phyloP scores from a whole-genome alignment of 306 rosid genomes.

The Cucumis melo region DNA sequence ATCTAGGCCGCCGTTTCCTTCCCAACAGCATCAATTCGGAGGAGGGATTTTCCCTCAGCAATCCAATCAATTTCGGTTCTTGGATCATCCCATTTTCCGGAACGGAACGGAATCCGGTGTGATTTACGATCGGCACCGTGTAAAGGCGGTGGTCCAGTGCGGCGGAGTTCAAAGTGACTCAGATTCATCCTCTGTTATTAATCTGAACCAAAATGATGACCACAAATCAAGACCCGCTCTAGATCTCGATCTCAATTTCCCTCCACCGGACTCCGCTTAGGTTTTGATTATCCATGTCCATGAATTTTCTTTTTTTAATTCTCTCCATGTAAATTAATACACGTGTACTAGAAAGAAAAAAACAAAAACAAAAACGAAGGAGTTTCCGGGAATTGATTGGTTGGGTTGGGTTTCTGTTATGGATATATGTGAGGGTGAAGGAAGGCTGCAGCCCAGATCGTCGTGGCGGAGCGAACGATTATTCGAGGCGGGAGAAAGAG shows the following conservation, averaged over 20 bases:
- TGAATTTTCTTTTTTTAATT: not conserved
- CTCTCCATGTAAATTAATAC: not conserved
- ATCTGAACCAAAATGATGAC: constrained; percentile 26
- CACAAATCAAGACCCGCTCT: not conserved
- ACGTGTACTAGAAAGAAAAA: not conserved
- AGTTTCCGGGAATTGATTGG: too few relatives aligned
- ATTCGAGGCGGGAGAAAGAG: not conserved
- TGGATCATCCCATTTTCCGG: constrained; percentile 23
- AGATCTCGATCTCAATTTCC: constrained; percentile 43
- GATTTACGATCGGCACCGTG: constrained; percentile 8
- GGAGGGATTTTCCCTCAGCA: constrained; percentile 2
- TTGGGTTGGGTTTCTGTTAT: too few relatives aligned
- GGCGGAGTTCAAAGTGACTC: constrained; percentile 38
- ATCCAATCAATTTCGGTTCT: constrained; percentile 14
- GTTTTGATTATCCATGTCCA: not conserved
- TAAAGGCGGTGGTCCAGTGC: not conserved
- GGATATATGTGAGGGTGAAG: too few relatives aligned
- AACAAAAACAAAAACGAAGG: too few relatives aligned
- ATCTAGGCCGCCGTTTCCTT: constrained; percentile 23
- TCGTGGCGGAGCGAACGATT: not conserved
- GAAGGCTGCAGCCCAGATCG: not conserved
- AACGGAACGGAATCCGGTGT: constrained; percentile 12
- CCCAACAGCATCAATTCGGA: constrained; percentile 7
- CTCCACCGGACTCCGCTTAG: constrained; percentile 35
- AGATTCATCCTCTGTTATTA: constrained; percentile 55